Evolutionary conservation across 2,329 filamentous ascomycete species (phyloP), one percentile per base, ranked within the genome.

Genomic region (Aspergillus sp.): DNA sequence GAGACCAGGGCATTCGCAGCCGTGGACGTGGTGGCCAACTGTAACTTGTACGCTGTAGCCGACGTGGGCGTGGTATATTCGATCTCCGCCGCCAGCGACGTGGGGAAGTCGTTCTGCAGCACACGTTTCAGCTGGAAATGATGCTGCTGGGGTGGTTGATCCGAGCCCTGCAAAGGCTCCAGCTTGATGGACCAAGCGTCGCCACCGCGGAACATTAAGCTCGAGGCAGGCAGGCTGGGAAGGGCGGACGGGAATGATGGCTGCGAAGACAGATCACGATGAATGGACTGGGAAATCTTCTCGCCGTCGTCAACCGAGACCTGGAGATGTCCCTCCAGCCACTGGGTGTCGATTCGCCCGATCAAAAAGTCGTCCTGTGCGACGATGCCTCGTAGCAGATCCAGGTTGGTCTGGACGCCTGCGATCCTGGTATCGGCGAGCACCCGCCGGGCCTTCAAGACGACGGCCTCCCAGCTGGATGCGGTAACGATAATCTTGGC

Each of bases 401-500:
- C 69, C 14, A 86, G 58, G 53, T 84, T 86, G 0, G 84, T 86
- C 58, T 80, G 81, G 4, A 87, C 72, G 1, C 84, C 84, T 0
- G 61, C 64, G n/a, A 87, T 76, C 2, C 64, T 68, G 0, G 81
- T 81, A 55, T 86, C 83, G 14, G 76, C 70, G 1, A 87, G 67
- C 0, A 82, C 82, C 31, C 81, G 70, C 47, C 72, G 72, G 0
- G 82, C 79, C 64, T 85, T 87, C 2, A 64, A 62, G 1, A 86
- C 74, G 0, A 72, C 74, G 11, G 74, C 75, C n/a, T 72, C 60
- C 81, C 82, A 86, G 6, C 70, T 77, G 0, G 73, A 64, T 0
- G 79, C 80, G 1, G 80, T 83, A 45, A 85, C 68, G 32, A 85
- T 81, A 52, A 86, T 71, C 56, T 86, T 86, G 4, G 81, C 81